A percentile compares a stretch with the other conserved stretches of the same genome.
Conservation (phyloP, 345 rosid species). For the Eucalyptus regnans region DNA sequence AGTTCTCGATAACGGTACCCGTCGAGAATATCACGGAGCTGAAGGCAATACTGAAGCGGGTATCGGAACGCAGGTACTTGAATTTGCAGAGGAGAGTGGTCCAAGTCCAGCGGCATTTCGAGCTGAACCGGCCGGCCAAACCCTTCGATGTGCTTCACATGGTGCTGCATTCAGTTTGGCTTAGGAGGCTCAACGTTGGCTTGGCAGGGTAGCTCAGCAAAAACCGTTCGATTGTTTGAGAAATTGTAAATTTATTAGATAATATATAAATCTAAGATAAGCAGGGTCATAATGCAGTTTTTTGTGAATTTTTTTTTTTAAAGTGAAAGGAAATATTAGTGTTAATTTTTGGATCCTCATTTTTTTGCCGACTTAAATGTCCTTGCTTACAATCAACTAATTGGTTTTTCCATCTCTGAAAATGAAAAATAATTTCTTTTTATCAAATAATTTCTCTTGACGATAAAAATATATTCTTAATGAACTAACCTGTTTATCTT, state of each 20-base stretch:
- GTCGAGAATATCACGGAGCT: constrained; percentile 22
- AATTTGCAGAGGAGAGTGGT: constrained; percentile 18
- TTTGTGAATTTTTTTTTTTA: not conserved
- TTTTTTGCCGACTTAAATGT: not conserved
- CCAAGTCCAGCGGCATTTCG: constrained; percentile 27
- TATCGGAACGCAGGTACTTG: constrained; percentile 10
- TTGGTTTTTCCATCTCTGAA: not conserved
- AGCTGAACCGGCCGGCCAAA: constrained; percentile 29
- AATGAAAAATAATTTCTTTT: not conserved
- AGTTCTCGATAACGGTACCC: constrained; percentile 30
- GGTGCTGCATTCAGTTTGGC: constrained; percentile 46
- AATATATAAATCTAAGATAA: not conserved
- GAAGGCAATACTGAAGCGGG: constrained; percentile 15
- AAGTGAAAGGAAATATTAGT: not conserved
- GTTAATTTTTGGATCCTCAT: not conserved
- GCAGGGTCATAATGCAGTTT: not conserved
- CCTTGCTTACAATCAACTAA: not conserved
- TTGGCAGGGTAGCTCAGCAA: not conserved
- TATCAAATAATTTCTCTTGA: not conserved
- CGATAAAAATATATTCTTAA: fast-evolving
- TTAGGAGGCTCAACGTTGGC: constrained; percentile 32
- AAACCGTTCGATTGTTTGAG: not conserved
- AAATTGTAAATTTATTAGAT: not conserved
- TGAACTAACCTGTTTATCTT: not conserved
- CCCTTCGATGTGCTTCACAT: constrained; percentile 38